phyloP scores from a whole-genome alignment of 495 filamentous ascomycete genomes.

The Aspergillus haitiensis region DNA sequence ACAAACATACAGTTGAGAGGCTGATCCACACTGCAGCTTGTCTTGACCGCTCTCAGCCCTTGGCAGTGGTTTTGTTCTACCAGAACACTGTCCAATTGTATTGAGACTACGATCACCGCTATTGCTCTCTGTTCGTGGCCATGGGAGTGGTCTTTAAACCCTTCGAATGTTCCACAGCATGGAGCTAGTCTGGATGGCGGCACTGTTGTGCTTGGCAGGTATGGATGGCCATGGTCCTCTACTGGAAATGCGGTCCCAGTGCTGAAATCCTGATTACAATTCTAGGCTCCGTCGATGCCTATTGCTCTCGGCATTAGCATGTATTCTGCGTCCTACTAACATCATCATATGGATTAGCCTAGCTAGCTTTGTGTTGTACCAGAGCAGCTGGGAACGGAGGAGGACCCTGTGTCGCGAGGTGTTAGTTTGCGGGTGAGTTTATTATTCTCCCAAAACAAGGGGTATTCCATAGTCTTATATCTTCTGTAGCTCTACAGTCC shows the following conservation, averaged over 20 bases:
- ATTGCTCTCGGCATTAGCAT: slow-evolving; percentile 75
- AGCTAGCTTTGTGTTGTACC: slow-evolving; percentile 47
- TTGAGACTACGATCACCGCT: slow-evolving; percentile 85
- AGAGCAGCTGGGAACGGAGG: slow-evolving; percentile 41
- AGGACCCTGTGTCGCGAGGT: slow-evolving; percentile 60
- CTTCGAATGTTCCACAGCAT: slow-evolving; percentile 12
- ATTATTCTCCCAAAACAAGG: neutral
- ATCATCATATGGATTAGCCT: slow-evolving; percentile 76
- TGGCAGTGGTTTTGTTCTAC: slow-evolving; percentile 98
- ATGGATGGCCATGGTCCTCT: slow-evolving; percentile 14
- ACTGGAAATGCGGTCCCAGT: slow-evolving; percentile 1
- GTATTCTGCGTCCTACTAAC: slow-evolving; percentile 89
- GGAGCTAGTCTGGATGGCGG: neutral
- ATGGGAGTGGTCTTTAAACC: slow-evolving; percentile 61
- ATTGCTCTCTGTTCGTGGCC: slow-evolving; percentile 83
- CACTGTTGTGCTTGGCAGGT: no score
- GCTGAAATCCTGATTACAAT: neutral
- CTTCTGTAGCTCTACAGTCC: slow-evolving; percentile 47
- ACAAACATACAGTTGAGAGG: neutral
- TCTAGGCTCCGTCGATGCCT: slow-evolving; percentile 64
- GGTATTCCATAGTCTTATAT: slow-evolving; percentile 15
- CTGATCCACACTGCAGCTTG: slow-evolving; percentile 37
- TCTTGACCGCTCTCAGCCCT: slow-evolving; percentile 75
- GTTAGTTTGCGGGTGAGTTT: slow-evolving; percentile 64
- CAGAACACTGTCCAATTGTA: slow-evolving; percentile 87